phyloP scores from a whole-genome alignment of 768 basidiomycete species.

The Suillus subaureus region DNA sequence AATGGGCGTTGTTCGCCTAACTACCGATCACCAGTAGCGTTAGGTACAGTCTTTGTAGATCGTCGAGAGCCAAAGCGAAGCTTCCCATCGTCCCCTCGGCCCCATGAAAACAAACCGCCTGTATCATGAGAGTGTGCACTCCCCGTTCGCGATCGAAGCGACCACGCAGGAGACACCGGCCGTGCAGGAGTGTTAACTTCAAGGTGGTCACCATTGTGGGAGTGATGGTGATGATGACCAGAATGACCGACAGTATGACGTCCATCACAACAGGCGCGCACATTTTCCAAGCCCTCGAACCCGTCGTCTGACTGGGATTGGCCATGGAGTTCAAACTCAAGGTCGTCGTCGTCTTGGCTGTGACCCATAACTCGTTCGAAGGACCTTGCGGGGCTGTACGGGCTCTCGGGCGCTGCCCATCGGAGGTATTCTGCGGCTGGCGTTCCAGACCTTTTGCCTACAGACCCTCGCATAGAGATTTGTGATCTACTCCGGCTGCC shows the following conservation, averaged over 20 bases:
- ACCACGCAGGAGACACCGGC: conserved; percentile 83
- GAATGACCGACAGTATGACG: conserved; percentile 79
- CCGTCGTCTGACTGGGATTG: conserved; percentile 73
- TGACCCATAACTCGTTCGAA: conserved; percentile 53
- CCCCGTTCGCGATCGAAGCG: conserved; percentile 80
- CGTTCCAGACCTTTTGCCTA: conserved; percentile 86
- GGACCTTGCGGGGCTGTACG: conserved; percentile 74
- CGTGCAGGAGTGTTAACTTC: conserved; percentile 53
- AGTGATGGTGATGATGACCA: conserved; percentile 59
- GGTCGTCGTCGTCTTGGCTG: conserved; percentile 57
- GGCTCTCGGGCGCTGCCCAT: conserved; percentile 74
- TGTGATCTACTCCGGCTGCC: conserved; percentile 81
- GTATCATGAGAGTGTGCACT: conserved; percentile 72
- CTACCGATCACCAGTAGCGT: conserved; percentile 30
- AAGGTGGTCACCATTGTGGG: conserved; percentile 49
- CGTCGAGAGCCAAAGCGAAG: conserved; percentile 77
- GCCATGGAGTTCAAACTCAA: conserved; percentile 85
- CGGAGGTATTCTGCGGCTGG: conserved; percentile 90
- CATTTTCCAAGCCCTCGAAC: conserved; percentile 94
- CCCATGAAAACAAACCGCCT: conserved; percentile 71
- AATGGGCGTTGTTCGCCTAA: not conserved
- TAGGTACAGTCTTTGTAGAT: conserved; percentile 43
- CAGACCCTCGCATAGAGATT: conserved; percentile 67
- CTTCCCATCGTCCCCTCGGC: conserved; percentile 61
- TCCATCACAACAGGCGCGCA: conserved; percentile 89